phyloP scores from a whole-genome alignment of 2,329 filamentous ascomycete genomes.

The Phoma sp. region DNA sequence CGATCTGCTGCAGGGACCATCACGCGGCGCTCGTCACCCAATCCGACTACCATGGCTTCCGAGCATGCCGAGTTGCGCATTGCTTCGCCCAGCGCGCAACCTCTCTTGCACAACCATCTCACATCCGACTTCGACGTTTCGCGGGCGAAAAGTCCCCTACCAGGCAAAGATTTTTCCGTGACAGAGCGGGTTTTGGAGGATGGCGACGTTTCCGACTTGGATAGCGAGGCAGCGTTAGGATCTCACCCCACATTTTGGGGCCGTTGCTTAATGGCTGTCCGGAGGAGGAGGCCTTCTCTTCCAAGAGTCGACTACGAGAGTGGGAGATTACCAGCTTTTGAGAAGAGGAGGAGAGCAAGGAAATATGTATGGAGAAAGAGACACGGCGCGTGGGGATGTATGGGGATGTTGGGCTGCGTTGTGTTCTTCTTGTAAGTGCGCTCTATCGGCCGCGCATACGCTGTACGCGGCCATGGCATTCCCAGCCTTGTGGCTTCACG shows the following conservation, averaged over 20 bases:
- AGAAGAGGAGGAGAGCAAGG: constrained; percentile 25
- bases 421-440: constrained; percentile 47
- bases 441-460: not conserved
- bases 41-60: constrained; percentile 25
- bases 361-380: constrained; percentile 30
- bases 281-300: constrained; percentile 32
- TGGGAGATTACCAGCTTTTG: constrained; percentile 23
- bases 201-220: constrained; percentile 29
- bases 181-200: constrained; percentile 30
- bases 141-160: constrained; percentile 17
- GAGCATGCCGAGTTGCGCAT: constrained; percentile 20
- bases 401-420: constrained; percentile 29
- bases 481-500: constrained; percentile 1
- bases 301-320: constrained; percentile 19
- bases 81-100: constrained; percentile 21
- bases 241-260: constrained; percentile 29
- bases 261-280: constrained; percentile 40
- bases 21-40: constrained; percentile 1
- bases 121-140: constrained; percentile 27
- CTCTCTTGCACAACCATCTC: constrained; percentile 34
- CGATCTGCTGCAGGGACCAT: constrained; percentile 19
- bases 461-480: constrained; percentile 8
- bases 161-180: constrained; percentile 25
- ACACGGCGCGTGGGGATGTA: constrained; percentile 25
- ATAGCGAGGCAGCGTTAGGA: constrained; percentile 23